Base-by-base conservation (phyloP, 306 rosid genomes). In the Comarum palustre region DNA sequence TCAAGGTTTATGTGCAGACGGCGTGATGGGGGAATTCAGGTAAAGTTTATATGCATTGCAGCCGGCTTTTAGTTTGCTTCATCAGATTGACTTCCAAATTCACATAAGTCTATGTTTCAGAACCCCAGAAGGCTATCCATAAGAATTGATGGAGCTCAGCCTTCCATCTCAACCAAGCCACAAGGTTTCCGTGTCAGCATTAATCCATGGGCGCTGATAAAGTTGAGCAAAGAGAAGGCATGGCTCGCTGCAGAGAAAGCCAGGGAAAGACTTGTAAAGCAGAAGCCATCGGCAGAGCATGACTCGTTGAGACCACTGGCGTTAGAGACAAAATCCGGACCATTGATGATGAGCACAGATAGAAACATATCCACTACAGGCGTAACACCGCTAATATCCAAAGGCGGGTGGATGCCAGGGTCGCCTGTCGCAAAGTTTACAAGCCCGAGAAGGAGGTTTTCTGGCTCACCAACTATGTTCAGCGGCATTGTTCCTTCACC, bases 391-490 rank as follows among this genome's bases (percentile, higher is more conserved):
- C 83, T 81, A 45, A 51, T 75, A 24, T 73, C 82, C 52, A 83
- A 87, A 79, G 90, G 83, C 31, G 90, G 84, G 22, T 68, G 52
- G 78, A 59, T 82, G 72, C 68, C 82, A 17, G 87, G 73, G 73
- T 86, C 97, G 32, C 89, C 96, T 1, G 80, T 92, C 0, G 81
- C 84, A 75, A 87, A 71, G 41, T 77, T 91, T 82, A 82, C 97
- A 64, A 93, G 98, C 84, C 97, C 97, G 24, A 85, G 97, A 83
- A 87, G 90, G 86, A 81, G 97, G 69, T 87, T 85, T 74, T 90
- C 96, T 63, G 87, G 96, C 76, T 84, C 96, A 42, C 82, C 86
- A 66, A 74, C 83, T 12, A 71, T 81, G 80, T 72, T 87, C 75
- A 59, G 91, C 42, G 80, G 83, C 75, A 41, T 78, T 52, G 72